These are phyloP conservation scores for Piloderma croceum DNA, from an alignment of 768 basidiomycete genomes.

Conservation along the genomic window DNA sequence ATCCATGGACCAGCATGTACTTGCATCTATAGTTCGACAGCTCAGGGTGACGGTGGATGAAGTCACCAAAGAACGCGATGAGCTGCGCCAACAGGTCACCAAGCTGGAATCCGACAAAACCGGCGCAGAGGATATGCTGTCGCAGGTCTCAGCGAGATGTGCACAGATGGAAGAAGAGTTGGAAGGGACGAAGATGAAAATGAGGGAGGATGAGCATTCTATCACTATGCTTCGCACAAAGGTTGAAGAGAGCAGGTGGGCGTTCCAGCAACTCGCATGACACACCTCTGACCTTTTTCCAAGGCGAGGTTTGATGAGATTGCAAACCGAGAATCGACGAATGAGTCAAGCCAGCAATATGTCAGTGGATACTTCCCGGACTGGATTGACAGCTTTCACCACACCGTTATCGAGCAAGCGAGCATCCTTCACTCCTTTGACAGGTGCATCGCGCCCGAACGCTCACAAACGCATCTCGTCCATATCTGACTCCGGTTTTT, in stretches of 20 bases:
- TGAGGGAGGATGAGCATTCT: conserved; percentile 71
- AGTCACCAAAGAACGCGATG: conserved; percentile 67
- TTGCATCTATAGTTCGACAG: conserved; percentile 71
- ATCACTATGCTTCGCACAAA: conserved; percentile 72
- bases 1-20: conserved; percentile 67
- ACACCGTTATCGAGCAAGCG: conserved; percentile 58
- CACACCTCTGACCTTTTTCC: too few relatives aligned
- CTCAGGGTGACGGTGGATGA: conserved; percentile 61
- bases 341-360: conserved; percentile 43
- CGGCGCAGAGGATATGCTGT: conserved; percentile 56
- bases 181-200: conserved; percentile 42
- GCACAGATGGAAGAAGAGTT: conserved; percentile 53
- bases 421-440: conserved; percentile 70
- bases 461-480: conserved; percentile 71
- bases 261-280: too few relatives aligned
- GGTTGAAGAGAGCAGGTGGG: conserved; percentile 82
- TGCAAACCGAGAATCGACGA: conserved; percentile 72
- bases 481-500: conserved; percentile 55
- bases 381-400: conserved; percentile 32
- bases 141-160: conserved; percentile 62
- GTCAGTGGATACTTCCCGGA: conserved; percentile 53
- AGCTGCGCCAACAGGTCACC: conserved; percentile 48
- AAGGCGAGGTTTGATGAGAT: conserved; percentile 81
- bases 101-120: conserved; percentile 50
- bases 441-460: conserved; percentile 45